Percentiles rank a stretch among this genome's conserved stretches.
Evolutionary conservation across 441 rosid species (phyloP).

Genomic region (Manihot esculenta): DNA sequence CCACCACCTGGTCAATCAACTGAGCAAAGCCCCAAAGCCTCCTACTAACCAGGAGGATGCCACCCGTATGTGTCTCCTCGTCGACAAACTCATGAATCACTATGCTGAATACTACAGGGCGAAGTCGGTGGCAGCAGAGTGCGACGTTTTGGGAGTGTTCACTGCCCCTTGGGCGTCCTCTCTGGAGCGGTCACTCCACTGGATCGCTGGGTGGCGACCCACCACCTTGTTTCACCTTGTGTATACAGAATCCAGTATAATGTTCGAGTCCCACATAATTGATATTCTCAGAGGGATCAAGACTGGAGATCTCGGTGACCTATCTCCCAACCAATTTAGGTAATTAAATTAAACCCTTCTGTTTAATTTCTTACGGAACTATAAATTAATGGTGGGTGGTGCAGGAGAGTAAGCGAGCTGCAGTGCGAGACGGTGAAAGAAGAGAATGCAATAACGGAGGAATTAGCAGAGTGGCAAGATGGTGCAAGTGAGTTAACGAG

Average conservation of each 20-base stretch:
- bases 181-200: constrained; percentile 76
- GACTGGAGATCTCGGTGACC: constrained; percentile 83
- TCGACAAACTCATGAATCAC: constrained; percentile 46
- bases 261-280: constrained; percentile 66
- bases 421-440: constrained; percentile 87
- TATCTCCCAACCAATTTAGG: constrained; percentile 81
- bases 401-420: constrained; percentile 79
- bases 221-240: constrained; percentile 73
- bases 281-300: constrained; percentile 66
- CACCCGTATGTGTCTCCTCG: constrained; percentile 35
- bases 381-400: neutral
- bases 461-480: constrained; percentile 80
- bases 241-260: constrained; percentile 76
- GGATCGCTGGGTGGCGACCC: constrained; percentile 85
- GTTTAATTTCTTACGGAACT: too few relatives aligned
- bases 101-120: constrained; percentile 51
- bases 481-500: constrained; percentile 48
- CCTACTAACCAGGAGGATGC: constrained; percentile 34
- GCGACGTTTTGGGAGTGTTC: constrained; percentile 50
- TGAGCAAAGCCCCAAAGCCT: constrained; percentile 41
- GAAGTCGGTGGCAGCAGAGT: constrained; percentile 46
- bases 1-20: constrained; percentile 48
- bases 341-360: neutral
- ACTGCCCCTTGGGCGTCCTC: constrained; percentile 74
- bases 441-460: constrained; percentile 70